Evolutionary conservation across 441 rosid genomes (phyloP).

Genomic region (Populus hybrid): DNA sequence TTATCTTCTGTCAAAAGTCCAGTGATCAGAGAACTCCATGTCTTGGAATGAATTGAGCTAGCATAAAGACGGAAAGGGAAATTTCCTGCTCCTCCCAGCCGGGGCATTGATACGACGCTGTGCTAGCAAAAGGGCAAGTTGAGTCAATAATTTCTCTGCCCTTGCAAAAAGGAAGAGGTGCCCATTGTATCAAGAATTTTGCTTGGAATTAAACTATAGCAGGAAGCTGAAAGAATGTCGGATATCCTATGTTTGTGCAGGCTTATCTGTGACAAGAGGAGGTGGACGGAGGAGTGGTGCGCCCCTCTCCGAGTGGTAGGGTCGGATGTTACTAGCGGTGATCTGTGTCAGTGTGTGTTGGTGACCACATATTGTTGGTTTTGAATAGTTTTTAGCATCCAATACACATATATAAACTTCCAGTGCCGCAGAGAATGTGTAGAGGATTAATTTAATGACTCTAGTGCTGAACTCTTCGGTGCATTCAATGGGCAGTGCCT

Average conservation of each 20-base stretch:
- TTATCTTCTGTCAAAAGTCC: background rate
- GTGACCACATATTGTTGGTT: background rate
- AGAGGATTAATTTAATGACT: background rate
- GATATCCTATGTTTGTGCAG: slow-evolving; percentile 5
- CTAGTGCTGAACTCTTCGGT: background rate
- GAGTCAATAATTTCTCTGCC: background rate
- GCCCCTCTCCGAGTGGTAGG: slow-evolving; percentile 19
- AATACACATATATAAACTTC: background rate
- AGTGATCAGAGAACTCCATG: background rate
- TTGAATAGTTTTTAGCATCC: background rate
- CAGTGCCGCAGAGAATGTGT: background rate
- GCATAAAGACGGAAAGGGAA: slow-evolving; percentile 1
- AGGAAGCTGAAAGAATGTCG: slow-evolving; percentile 24
- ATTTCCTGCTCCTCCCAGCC: background rate
- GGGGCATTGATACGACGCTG: background rate
- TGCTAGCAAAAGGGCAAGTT: background rate
- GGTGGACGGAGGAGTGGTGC: slow-evolving; percentile 16
- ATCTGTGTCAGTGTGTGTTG: background rate
- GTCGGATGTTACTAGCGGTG: background rate
- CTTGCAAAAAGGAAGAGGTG: background rate
- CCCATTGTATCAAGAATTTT: background rate
- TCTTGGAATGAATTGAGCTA: background rate
- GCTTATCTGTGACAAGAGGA: background rate
- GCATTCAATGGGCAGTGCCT: background rate
- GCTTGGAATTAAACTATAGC: slow-evolving; percentile 2